Evolutionary conservation across 371 early-diverging fungal genomes (phyloP).

Genomic region (Zancudomyces culisetae): DNA sequence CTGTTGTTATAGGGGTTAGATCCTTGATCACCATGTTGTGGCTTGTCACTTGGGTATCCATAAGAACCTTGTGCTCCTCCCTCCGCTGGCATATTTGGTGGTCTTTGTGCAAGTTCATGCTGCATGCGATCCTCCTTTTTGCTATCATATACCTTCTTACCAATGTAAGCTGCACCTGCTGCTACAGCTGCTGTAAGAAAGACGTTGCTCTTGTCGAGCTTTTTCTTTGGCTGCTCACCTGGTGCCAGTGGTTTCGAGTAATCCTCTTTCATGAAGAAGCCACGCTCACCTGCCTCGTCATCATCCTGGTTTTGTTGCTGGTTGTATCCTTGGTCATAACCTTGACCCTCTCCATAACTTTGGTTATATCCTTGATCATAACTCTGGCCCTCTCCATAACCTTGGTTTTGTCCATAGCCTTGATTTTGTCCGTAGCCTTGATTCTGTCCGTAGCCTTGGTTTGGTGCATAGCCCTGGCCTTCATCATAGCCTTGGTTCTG

Average conservation of each 20-base stretch:
- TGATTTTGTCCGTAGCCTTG: not conserved
- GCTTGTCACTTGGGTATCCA: too few species aligned
- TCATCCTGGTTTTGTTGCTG: not conserved
- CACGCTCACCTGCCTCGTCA: not conserved
- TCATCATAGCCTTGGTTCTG: slow-evolving; percentile 1
- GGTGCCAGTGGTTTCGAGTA: not conserved
- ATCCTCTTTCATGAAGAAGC: too few species aligned
- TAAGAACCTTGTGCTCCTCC: too few species aligned
- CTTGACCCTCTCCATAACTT: not conserved
- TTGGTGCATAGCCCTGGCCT: not conserved
- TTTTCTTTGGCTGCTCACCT: not conserved
- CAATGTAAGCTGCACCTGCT: slow-evolving; percentile 1
- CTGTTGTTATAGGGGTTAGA: too few species aligned
- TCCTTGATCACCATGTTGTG: too few species aligned
- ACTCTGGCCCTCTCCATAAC: not conserved
- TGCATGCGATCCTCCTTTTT: not conserved
- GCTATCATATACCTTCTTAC: not conserved
- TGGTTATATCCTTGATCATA: not conserved
- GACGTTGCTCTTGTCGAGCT: not conserved
- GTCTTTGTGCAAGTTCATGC: not conserved
- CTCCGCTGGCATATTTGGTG: too few species aligned
- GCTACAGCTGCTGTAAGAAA: not conserved
- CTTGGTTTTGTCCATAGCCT: not conserved
- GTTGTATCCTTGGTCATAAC: not conserved
- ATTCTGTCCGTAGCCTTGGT: not conserved